A percentile compares a stretch with the other conserved stretches of the same genome.
Conservation (phyloP, 768 basidiomycete genomes). For the Tulasnella sp. region DNA sequence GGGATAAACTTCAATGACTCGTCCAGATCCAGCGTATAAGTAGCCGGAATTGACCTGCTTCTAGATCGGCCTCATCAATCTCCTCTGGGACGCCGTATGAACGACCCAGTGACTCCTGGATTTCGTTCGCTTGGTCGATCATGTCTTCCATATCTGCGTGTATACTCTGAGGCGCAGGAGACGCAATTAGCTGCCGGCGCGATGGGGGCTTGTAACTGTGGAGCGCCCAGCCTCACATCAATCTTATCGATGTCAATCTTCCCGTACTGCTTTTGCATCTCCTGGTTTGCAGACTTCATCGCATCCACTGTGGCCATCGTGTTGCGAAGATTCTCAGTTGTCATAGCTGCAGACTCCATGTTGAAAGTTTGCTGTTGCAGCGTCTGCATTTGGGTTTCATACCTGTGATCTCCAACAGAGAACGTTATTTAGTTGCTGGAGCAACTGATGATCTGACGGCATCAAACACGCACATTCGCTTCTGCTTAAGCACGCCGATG, state of each 20-base stretch:
- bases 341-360: conserved; percentile 91
- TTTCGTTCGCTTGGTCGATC: conserved; percentile 93
- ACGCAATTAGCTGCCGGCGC: background rate
- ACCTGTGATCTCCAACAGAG: conserved; percentile 25
- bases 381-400: conserved; percentile 83
- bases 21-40: background rate
- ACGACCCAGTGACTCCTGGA: conserved; percentile 85
- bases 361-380: conserved; percentile 94
- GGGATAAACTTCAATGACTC: background rate
- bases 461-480: conserved; percentile 47
- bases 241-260: conserved; percentile 98
- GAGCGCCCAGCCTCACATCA: conserved; percentile 47
- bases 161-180: conserved; percentile 47
- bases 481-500: conserved; percentile 84
- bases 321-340: conserved; percentile 95
- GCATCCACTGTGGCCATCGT: conserved; percentile 99
- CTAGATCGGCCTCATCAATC: conserved; percentile 91
- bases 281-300: conserved; percentile 93
- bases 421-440: too few species aligned
- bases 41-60: conserved; percentile 56
- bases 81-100: conserved; percentile 97
- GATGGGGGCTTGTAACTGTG: background rate
- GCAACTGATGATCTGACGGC: background rate
- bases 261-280: conserved; percentile 92
- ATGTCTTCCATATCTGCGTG: conserved; percentile 98